A percentile compares a stretch with the other conserved stretches of the same genome.
Conservation (phyloP, 2,329 filamentous ascomycete genomes). For the Aspergillus caelatus region DNA sequence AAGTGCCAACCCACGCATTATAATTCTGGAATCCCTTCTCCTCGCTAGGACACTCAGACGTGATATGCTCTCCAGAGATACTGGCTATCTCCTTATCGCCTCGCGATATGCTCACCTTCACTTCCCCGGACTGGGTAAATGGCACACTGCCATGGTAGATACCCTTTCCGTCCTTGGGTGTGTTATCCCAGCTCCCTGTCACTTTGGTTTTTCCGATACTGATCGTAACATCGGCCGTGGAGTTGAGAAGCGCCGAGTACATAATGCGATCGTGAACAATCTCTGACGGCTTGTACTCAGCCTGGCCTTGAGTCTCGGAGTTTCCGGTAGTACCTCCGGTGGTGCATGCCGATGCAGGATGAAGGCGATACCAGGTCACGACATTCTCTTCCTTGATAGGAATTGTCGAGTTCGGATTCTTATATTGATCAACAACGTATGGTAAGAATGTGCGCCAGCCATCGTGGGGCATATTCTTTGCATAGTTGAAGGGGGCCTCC, state of each 20-base stretch:
- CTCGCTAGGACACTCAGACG: background rate
- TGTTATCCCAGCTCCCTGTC: constrained; percentile 24
- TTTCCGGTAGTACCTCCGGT: constrained; percentile 30
- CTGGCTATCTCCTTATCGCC: constrained; percentile 1
- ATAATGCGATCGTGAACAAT: constrained; percentile 23
- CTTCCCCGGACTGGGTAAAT: constrained; percentile 6
- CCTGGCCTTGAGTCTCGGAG: constrained; percentile 29
- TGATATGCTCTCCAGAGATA: constrained; percentile 6
- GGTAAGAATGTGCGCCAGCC: constrained; percentile 36
- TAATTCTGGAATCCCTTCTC: constrained; percentile 2
- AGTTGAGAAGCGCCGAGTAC: constrained; percentile 36
- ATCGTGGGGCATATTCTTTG: constrained; percentile 29
- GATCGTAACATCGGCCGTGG: constrained; percentile 30
- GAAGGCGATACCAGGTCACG: constrained; percentile 29
- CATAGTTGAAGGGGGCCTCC: constrained; percentile 44
- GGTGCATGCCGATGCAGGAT: constrained; percentile 18
- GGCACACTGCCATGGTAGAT: constrained; percentile 33
- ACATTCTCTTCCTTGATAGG: constrained; percentile 24
- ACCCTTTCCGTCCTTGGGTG: constrained; percentile 30
- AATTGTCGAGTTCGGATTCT: constrained; percentile 24
- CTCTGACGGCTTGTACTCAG: constrained; percentile 21
- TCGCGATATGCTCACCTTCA: constrained; percentile 9
- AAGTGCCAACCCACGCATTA: constrained; percentile 1
- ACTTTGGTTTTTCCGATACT: constrained; percentile 28
- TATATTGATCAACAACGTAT: constrained; percentile 39